A percentile compares a stretch with the other conserved stretches of the same genome.
Conservation (phyloP, 1,139 yeast species). For the Spathaspora sp. region DNA sequence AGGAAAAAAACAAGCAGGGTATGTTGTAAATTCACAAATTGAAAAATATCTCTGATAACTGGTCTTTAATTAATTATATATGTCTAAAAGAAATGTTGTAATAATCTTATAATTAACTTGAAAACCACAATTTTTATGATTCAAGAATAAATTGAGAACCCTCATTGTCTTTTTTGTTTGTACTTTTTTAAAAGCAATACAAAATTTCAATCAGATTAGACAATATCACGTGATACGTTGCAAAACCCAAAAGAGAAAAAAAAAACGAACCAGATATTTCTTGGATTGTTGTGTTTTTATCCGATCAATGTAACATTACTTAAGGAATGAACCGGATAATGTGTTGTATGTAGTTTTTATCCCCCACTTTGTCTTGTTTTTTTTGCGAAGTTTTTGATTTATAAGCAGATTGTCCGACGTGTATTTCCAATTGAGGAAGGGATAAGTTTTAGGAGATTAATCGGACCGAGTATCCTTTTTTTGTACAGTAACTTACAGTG, state of each 20-base stretch:
- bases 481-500: background rate
- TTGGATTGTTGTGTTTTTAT: background rate
- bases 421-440: background rate
- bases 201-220: background rate
- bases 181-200: background rate
- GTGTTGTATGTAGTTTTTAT: too few species aligned
- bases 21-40: background rate
- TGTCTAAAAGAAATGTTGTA: background rate
- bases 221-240: slow-evolving; percentile 1
- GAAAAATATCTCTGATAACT: background rate
- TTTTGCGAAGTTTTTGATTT: background rate
- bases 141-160: background rate
- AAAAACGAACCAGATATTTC: background rate
- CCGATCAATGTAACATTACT: background rate
- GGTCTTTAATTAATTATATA: background rate
- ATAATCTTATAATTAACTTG: background rate
- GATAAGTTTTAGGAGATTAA: background rate
- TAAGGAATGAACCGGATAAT: background rate
- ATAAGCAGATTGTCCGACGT: background rate
- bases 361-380: background rate
- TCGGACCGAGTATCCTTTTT: background rate
- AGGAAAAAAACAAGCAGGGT: background rate
- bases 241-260: background rate
- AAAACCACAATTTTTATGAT: background rate
- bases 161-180: background rate